phyloP scores from a whole-genome alignment of 2,329 filamentous ascomycete species.

The Phoma herbarum region DNA sequence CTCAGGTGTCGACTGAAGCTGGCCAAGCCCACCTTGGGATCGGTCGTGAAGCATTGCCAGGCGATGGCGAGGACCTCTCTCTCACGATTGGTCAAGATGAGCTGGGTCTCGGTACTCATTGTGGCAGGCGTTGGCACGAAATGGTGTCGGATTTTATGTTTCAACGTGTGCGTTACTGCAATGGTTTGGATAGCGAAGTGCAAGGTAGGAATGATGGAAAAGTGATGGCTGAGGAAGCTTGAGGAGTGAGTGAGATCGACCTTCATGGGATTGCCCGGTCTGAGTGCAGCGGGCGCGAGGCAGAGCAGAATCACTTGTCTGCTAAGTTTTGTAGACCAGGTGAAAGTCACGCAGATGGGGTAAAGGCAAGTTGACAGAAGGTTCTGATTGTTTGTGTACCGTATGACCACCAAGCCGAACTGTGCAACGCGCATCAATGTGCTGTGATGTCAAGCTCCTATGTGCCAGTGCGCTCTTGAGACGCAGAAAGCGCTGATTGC shows the following conservation, averaged over 20 bases:
- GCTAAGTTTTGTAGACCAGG: not conserved
- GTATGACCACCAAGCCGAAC: too few species aligned
- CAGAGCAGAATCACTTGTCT: not conserved
- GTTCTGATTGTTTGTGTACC: too few species aligned
- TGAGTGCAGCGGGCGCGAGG: too few species aligned
- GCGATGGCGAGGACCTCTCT: constrained; percentile 42
- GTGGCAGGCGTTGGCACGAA: too few species aligned
- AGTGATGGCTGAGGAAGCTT: not conserved
- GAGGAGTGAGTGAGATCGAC: not conserved
- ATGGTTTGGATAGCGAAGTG: too few species aligned
- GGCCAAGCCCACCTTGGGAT: constrained; percentile 40
- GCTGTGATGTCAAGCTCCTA: too few species aligned
- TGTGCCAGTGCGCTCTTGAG: too few species aligned
- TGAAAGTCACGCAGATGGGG: not conserved
- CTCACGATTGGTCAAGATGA: constrained; percentile 35
- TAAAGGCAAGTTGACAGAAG: not conserved
- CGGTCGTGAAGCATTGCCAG: constrained; percentile 45
- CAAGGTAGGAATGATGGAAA: too few species aligned
- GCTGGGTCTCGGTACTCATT: constrained; percentile 14
- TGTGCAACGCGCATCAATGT: too few species aligned
- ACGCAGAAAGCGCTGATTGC: too few species aligned
- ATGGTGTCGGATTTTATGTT: too few species aligned
- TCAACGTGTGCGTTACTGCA: not conserved
- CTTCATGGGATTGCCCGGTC: not conserved
- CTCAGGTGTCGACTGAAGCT: too few species aligned